These are phyloP conservation scores for Colletotrichum falcatum DNA, from an alignment of 2,329 filamentous ascomycete genomes.

Conservation along the genomic window DNA sequence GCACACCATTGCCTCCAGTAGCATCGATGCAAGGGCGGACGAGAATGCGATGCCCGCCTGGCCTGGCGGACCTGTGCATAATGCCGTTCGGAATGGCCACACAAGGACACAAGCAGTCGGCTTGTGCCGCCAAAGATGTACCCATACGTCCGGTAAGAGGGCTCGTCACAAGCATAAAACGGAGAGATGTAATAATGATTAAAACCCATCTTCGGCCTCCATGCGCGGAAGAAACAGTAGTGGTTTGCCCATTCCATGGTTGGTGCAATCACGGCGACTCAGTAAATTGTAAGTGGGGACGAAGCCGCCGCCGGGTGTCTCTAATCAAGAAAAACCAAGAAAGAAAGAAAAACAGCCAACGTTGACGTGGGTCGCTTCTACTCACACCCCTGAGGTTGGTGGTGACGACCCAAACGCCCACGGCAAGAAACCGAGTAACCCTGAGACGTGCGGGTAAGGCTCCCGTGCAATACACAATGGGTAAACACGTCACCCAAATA, in stretches of 20 bases:
- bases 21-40: conserved; percentile 10
- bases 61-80: neutral
- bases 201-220: neutral
- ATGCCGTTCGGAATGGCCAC: neutral
- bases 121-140: neutral
- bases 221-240: neutral
- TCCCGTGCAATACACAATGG: neutral
- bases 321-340: neutral
- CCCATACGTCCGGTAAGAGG: neutral
- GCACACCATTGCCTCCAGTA: conserved; percentile 6
- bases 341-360: neutral
- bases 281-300: neutral
- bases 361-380: neutral
- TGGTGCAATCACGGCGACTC: neutral
- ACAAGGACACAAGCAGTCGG: neutral
- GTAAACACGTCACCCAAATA: neutral
- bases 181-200: neutral
- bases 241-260: neutral
- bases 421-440: neutral
- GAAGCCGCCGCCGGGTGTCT: neutral
- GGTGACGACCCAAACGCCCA: neutral
- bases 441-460: no score
- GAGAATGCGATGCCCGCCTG: conserved; percentile 5
- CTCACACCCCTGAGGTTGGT: neutral
- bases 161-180: neutral